Conservation (phyloP, 2,329 filamentous ascomycete species). For the Coniosporium tulheliwenetii region DNA sequence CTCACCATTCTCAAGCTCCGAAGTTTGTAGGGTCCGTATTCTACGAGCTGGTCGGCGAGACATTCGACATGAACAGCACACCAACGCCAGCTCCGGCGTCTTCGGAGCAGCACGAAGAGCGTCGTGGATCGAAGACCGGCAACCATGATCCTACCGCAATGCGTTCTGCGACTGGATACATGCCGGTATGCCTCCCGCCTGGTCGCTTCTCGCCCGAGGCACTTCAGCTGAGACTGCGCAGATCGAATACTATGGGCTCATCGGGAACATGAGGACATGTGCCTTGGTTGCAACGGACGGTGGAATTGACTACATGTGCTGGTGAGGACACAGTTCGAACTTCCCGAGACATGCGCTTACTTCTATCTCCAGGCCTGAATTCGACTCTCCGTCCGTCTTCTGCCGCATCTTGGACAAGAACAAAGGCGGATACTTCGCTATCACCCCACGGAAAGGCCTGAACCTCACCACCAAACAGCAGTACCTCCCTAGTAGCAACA, state of each 20-base stretch:
- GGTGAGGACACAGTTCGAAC: constrained; percentile 27
- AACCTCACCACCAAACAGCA: constrained; percentile 59
- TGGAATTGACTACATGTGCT: constrained; percentile 65
- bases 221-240: constrained; percentile 1
- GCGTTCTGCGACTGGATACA: background rate
- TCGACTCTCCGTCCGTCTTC: constrained; percentile 63
- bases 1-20: too few species aligned
- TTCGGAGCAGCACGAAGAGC: background rate
- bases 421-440: constrained; percentile 59
- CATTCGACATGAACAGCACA: too few species aligned
- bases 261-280: constrained; percentile 68
- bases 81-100: too few species aligned
- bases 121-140: background rate
- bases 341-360: background rate
- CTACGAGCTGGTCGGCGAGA: too few species aligned
- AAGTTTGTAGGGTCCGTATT: too few species aligned
- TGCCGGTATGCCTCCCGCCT: background rate
- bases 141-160: background rate
- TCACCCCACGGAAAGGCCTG: constrained; percentile 32
- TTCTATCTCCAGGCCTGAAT: constrained; percentile 44
- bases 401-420: constrained; percentile 59
- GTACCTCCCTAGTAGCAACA: constrained; percentile 60
- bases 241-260: constrained; percentile 66
- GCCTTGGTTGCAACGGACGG: constrained; percentile 61
- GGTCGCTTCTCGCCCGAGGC: background rate